Conservation (phyloP, 495 filamentous ascomycete species). For the Parathielavia appendiculata region DNA sequence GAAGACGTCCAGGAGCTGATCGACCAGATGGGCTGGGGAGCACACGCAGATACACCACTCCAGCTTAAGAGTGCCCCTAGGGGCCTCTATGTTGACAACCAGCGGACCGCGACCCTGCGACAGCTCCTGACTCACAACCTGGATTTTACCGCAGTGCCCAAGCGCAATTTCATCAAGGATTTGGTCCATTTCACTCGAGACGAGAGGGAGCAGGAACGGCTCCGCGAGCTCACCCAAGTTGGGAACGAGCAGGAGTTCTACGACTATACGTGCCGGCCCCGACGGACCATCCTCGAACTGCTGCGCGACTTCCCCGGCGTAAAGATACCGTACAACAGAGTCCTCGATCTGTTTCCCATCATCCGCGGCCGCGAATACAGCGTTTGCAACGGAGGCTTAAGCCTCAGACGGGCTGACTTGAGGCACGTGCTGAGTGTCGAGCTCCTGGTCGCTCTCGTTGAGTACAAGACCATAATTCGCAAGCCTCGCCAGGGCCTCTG, state of each 20-base stretch:
- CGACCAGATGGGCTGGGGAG: constrained; percentile 66
- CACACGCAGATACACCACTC: constrained; percentile 56
- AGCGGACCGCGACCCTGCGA: constrained; percentile 53
- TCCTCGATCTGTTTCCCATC: constrained; percentile 63
- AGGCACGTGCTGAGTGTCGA: constrained; percentile 50
- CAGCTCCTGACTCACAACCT: constrained; percentile 73
- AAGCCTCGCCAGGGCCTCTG: constrained; percentile 82
- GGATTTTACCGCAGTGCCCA: constrained; percentile 83
- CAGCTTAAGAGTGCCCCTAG: constrained; percentile 7
- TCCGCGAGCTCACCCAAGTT: constrained; percentile 73
- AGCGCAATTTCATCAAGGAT: constrained; percentile 73
- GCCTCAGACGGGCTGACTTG: neutral
- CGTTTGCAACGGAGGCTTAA: constrained; percentile 67
- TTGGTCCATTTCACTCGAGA: constrained; percentile 70
- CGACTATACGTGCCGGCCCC: constrained; percentile 90
- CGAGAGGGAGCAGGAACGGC: constrained; percentile 67
- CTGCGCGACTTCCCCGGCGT: constrained; percentile 85
- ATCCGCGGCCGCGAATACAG: constrained; percentile 82
- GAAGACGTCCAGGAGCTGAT: constrained; percentile 72
- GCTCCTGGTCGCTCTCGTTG: constrained; percentile 82
- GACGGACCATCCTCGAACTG: constrained; percentile 85
- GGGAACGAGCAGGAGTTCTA: constrained; percentile 82
- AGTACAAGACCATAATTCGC: constrained; percentile 84
- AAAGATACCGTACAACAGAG: constrained; percentile 69
- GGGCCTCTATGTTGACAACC: constrained; percentile 4